A percentile compares a stretch with the other conserved stretches of the same genome.
Conservation (phyloP, 2,329 filamentous ascomycete species). For the Pyricularia pennisetigena region DNA sequence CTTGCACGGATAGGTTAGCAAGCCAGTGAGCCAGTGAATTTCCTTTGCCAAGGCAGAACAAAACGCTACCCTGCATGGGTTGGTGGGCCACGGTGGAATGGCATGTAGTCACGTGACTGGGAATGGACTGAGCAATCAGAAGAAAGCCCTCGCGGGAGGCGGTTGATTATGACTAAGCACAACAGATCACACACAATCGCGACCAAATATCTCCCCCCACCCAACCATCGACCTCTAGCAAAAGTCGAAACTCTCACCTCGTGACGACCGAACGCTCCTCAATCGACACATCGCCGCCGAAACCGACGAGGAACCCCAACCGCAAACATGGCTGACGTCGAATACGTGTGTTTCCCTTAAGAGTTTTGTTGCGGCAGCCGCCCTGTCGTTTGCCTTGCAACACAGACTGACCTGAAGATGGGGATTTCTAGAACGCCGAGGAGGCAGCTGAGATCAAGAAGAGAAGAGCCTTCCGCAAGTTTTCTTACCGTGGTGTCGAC, state of each 20-base stretch:
- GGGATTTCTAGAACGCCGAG: slow-evolving; percentile 68
- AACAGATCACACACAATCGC: neutral
- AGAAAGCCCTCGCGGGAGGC: neutral
- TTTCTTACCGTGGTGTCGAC: slow-evolving; percentile 98
- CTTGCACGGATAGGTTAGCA: neutral
- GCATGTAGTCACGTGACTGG: neutral
- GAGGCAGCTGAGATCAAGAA: slow-evolving; percentile 99
- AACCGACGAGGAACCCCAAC: slow-evolving; percentile 1
- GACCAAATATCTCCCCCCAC: slow-evolving; percentile 1
- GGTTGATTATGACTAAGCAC: neutral
- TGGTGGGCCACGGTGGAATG: neutral
- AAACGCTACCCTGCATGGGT: neutral
- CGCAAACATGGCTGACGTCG: slow-evolving; percentile 8
- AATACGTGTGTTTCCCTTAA: slow-evolving; percentile 10
- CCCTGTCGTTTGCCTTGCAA: neutral
- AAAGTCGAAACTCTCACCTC: neutral
- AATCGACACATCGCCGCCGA: neutral
- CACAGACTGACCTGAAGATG: slow-evolving; percentile 7
- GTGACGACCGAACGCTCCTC: neutral
- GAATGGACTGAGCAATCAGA: neutral
- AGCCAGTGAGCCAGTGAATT: too few species aligned
- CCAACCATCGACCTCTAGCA: neutral
- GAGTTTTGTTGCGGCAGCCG: neutral
- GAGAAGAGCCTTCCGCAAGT: slow-evolving; percentile 99
- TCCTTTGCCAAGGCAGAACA: too few species aligned